A percentile compares a stretch with the other conserved stretches of the same genome.
These are phyloP conservation scores for Stagonosporopsis cucurbitacearum DNA, from an alignment of 2,329 filamentous ascomycete species.

Conservation along the genomic window DNA sequence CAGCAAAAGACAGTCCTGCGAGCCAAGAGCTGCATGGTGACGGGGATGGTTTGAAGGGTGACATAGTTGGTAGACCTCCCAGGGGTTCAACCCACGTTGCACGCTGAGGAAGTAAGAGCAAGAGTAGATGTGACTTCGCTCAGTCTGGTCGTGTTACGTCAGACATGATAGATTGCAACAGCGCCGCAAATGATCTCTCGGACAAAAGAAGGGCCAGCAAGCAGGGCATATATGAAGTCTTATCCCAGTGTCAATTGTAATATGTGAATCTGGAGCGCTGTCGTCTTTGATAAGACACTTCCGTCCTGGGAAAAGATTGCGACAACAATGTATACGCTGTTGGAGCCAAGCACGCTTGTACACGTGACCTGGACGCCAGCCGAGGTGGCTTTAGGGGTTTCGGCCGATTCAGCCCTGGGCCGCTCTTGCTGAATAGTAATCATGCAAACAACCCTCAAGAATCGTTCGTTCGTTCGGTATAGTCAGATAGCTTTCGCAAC, in stretches of 20 bases:
- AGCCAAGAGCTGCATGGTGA: background rate
- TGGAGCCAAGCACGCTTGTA: background rate
- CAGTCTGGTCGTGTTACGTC: background rate
- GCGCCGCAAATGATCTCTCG: background rate
- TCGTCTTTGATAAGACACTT: background rate
- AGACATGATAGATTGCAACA: background rate
- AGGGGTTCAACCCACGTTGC: background rate
- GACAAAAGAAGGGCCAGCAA: no score
- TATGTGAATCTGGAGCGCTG: background rate
- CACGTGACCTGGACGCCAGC: conserved; percentile 8
- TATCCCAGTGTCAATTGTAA: background rate
- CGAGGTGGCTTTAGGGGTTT: conserved; percentile 5
- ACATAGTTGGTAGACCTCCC: background rate
- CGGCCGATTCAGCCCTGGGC: background rate
- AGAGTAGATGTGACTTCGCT: background rate
- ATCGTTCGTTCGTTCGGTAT: background rate
- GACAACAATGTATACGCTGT: background rate
- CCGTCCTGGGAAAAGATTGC: background rate
- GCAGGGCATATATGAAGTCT: no score
- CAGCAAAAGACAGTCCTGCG: conserved; percentile 1
- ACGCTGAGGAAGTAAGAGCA: background rate
- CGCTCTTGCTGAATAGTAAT: conserved; percentile 16
- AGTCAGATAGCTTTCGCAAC: background rate
- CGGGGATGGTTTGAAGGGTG: background rate
- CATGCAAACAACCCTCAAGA: background rate